A percentile compares a stretch with the other conserved stretches of the same genome.
Conservation (phyloP, 1,139 yeast genomes). For the Zygosaccharomyces pseudobailii region DNA sequence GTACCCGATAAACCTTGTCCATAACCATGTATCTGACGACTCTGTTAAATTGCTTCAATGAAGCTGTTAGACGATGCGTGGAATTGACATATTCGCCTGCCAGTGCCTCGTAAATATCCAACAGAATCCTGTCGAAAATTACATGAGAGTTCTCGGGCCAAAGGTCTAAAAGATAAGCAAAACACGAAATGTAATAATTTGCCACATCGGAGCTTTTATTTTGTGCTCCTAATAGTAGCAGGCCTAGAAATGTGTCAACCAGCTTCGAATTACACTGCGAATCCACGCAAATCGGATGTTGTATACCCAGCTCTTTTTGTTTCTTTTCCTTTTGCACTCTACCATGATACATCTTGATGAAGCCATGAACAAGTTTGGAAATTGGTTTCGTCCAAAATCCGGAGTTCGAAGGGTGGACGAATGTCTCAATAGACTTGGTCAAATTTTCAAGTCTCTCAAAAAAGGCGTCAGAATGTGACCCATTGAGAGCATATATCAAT, state of each 20-base stretch:
- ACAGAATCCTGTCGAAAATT: slow-evolving; percentile 59
- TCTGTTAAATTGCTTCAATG: slow-evolving; percentile 63
- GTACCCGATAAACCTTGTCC: slow-evolving; percentile 67
- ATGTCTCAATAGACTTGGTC: slow-evolving; percentile 71
- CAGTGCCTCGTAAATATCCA: slow-evolving; percentile 80
- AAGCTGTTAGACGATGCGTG: slow-evolving; percentile 74
- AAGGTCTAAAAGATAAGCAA: slow-evolving; percentile 62
- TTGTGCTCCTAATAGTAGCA: slow-evolving; percentile 71
- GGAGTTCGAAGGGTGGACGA: slow-evolving; percentile 84
- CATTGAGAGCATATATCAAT: slow-evolving; percentile 60
- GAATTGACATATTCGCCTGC: slow-evolving; percentile 71
- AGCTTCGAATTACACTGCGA: slow-evolving; percentile 41
- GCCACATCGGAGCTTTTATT: slow-evolving; percentile 61
- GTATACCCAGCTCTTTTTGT: slow-evolving; percentile 16
- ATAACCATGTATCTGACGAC: slow-evolving; percentile 64
- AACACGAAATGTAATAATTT: slow-evolving; percentile 54
- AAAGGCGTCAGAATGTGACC: slow-evolving; percentile 47
- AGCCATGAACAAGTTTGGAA: slow-evolving; percentile 55
- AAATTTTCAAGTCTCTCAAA: slow-evolving; percentile 52
- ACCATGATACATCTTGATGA: slow-evolving; percentile 55
- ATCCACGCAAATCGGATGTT: slow-evolving; percentile 42
- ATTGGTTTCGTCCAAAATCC: slow-evolving; percentile 82
- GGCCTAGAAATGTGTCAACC: slow-evolving; percentile 47
- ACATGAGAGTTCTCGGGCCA: slow-evolving; percentile 43
- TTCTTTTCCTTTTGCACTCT: slow-evolving; percentile 49